Base-by-base conservation (phyloP, 805 yeast genomes). In the Clavispora fructus region DNA sequence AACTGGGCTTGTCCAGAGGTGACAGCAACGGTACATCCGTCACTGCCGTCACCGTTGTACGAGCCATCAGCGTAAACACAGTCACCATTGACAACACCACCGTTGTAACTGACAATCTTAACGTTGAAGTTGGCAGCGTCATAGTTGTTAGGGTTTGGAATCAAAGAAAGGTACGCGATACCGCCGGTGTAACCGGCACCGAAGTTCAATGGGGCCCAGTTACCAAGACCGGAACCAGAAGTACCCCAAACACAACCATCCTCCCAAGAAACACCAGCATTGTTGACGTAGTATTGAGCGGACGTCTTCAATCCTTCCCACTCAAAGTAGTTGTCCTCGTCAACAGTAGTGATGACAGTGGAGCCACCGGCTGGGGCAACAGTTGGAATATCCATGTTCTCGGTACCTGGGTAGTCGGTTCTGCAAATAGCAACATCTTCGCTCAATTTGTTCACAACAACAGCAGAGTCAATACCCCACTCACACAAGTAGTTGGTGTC, bases 221-320 rank as follows among this genome's bases (percentile, higher is more conserved):
- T 92, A 74, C 99, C 99, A 55, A 87, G 69, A 60, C 83, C 85
- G 33, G 91, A 77, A 54, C 88, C 88, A 7, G 75, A 59, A 44
- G 80, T 65, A 67, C 97, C 95, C 99, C 99, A 92, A 58, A 86
- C 68, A 77, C 99, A 92, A 60, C 97, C 98, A 52, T 91, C 94
- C 67, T 84, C 85, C 63, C 75, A 76, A 44, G 88, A 77, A 57
- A 90, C 89, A 77, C 98, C 98, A 45, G 97, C 97, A 62, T 92
- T 75, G 74, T 84, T 84, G 39, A 83, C 89, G 68, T 84, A 84
- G 68, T 76, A 84, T 69, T 84, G 90, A 55, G 87, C 75, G 39
- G 88, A 82, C 17, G 89, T 83, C 57, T 69, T 64, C 59, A 72
- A 71, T 43, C 87, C 87, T 60, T 70, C 57, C 89, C 89, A 83